Conservation (phyloP, 345 rosid species). For the Eucalyptus polybractea region DNA sequence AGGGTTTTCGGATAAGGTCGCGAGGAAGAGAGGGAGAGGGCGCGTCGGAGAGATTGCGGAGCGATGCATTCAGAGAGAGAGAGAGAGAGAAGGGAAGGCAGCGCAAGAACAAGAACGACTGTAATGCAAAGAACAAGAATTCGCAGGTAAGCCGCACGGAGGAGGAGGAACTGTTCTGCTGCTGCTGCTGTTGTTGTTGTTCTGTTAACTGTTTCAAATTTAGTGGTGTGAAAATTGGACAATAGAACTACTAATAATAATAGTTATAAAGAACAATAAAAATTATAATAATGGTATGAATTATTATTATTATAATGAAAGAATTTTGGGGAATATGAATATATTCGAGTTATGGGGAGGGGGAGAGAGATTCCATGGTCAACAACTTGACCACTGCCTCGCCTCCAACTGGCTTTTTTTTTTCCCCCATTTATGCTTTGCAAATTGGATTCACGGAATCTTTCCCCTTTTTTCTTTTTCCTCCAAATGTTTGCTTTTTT, state of each 20-base stretch:
- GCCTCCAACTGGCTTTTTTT: no score
- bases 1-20: conserved; percentile 17
- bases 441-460: not conserved
- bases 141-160: not conserved
- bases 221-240: not conserved
- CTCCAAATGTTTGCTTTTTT: not conserved
- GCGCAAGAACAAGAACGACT: not conserved
- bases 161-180: not conserved
- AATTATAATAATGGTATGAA: not conserved
- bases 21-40: conserved; percentile 4
- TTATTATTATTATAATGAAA: not conserved
- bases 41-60: conserved; percentile 20
- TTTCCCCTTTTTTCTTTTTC: not conserved
- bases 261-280: no score
- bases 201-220: not conserved
- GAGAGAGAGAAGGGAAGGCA: not conserved
- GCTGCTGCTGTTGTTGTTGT: not conserved
- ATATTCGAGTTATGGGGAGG: not conserved
- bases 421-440: not conserved
- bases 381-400: not conserved
- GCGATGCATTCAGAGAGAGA: conserved; percentile 23
- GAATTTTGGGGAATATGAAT: not conserved
- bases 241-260: not conserved
- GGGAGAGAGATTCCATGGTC: not conserved
- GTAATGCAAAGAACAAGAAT: not conserved